phyloP scores from a whole-genome alignment of 345 rosid species.

The Cardamine chenopodiifolia region DNA sequence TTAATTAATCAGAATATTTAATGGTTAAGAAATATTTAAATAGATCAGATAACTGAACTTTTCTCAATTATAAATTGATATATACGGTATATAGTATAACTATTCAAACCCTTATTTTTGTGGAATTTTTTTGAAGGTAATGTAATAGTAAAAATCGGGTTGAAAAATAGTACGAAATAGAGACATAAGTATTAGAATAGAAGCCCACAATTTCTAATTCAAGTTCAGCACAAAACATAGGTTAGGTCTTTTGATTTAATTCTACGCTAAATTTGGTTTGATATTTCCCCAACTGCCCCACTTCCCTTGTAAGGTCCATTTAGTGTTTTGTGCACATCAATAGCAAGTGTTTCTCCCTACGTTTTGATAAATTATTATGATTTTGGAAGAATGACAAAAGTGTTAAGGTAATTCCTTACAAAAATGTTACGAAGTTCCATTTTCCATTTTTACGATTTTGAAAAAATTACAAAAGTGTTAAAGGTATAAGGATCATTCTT shows the following conservation, averaged over 20 bases:
- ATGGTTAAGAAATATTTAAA: background rate
- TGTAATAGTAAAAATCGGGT: background rate
- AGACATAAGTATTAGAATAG: constrained; percentile 7
- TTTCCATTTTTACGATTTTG: background rate
- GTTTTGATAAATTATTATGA: background rate
- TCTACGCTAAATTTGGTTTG: background rate
- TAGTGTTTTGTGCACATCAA: constrained; percentile 16
- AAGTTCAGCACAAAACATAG: constrained; percentile 20
- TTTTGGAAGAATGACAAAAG: background rate
- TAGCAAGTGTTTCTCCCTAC: background rate
- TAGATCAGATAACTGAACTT: background rate
- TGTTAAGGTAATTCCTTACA: background rate
- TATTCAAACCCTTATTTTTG: background rate
- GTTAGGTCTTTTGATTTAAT: constrained; percentile 11
- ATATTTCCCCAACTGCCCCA: constrained; percentile 12
- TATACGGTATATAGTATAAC: too few species aligned
- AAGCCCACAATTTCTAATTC: constrained; percentile 12
- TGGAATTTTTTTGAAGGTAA: background rate
- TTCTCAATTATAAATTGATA: background rate
- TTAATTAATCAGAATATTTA: background rate
- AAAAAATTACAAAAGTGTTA: background rate
- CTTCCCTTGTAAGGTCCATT: constrained; percentile 4
- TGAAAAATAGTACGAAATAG: constrained; percentile 21
- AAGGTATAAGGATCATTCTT: too few species aligned
- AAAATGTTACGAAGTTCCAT: background rate